Evolutionary conservation across 345 rosid species (phyloP), one percentile per base, ranked within the genome.

Genomic region (Sisymbrium irio): DNA sequence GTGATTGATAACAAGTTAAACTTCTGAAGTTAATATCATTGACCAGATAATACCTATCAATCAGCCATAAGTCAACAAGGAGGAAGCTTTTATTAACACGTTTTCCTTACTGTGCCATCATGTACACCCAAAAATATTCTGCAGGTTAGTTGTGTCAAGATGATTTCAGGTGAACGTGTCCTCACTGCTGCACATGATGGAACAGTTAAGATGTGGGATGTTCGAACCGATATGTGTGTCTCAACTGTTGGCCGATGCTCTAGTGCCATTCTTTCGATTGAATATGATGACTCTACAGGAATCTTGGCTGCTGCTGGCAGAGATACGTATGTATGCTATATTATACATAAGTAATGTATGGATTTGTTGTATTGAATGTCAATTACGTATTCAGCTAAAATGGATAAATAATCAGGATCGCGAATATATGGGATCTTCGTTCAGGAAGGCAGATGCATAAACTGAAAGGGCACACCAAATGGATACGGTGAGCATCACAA

Each of bases 201-300:
- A 77, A 90, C 96, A 30, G 91, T 95, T 57, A 95, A 90, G 85
- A 92, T 92, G 98, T 95, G 99, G 99, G 99, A 95, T 85, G 97
- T 95, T 72, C 82, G 99, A 80, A 90, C 96, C 33, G 99, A 92
- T 81, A 88, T 89, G 77, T 95, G 96, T 76, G 98, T 92, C 61
- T 97, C 99, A 76, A 96, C 99, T 56, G 99, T 96, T 65, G 98
- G 99, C 69, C 98, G 97, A 69, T 92, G 88, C 83, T 78, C 95
- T 22, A 89, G 97, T 75, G 96, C 98, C 9, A 88, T 96, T 63
- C 77, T 90, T 33, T 96, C 98, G 77, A 85, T 92, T 84, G 99
- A 96, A 79, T 96, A 96, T 77, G 98, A 96, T 77, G 99, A 96
- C 72, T 89, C 98, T 75, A 87, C 86, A 59, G 98, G 99, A 78